Evolutionary conservation across 306 rosid genomes (phyloP).

Genomic region (Vachellia collinsii): DNA sequence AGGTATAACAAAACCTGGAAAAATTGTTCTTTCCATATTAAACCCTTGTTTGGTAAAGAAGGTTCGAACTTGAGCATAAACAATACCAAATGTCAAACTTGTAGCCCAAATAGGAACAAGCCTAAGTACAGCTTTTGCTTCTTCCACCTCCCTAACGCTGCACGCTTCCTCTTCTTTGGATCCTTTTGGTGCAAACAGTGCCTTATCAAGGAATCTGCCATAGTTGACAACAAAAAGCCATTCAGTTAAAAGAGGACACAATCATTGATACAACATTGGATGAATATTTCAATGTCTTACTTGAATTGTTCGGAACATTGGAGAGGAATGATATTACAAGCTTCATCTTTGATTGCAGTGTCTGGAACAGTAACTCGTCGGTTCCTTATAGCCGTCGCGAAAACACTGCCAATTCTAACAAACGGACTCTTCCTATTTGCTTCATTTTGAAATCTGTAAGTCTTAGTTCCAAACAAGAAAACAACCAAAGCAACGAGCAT

Average conservation of each 20-base stretch:
- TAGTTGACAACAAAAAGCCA: not conserved
- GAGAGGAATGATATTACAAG: too few species aligned
- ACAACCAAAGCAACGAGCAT: not conserved
- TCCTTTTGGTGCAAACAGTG: not conserved
- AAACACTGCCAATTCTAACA: not conserved
- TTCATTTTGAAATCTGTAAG: not conserved
- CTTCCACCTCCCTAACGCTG: conserved; percentile 46
- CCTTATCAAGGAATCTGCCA: not conserved
- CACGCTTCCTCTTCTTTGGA: conserved; percentile 5
- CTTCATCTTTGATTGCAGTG: too few species aligned
- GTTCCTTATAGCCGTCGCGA: not conserved
- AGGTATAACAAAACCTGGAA: too few species aligned
- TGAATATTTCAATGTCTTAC: too few species aligned
- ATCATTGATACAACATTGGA: not conserved
- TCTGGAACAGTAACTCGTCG: too few species aligned
- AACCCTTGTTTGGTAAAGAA: too few species aligned
- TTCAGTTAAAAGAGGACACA: not conserved
- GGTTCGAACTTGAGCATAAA: too few species aligned
- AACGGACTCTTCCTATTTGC: not conserved
- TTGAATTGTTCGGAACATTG: too few species aligned
- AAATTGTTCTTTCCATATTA: not conserved
- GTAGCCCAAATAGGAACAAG: conserved; percentile 48
- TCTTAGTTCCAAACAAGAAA: conserved; percentile 9
- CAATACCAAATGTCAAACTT: conserved; percentile 33
- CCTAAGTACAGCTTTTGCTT: conserved; percentile 55